Evolutionary conservation across 768 basidiomycete genomes (phyloP).

Genomic region (Trametes elegans): DNA sequence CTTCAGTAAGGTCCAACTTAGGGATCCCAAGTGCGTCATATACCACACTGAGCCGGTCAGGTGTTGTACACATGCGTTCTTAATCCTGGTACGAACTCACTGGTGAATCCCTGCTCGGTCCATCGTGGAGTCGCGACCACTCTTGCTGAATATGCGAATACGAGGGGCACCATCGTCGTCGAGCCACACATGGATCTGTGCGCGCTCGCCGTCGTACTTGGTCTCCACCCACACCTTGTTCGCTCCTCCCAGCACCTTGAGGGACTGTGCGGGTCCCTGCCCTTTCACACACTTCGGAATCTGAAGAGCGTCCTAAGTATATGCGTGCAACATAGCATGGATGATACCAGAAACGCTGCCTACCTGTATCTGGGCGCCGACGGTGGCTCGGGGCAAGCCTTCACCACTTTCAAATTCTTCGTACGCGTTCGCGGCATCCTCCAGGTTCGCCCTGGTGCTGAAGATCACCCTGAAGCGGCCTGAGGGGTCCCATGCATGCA

Average conservation of each 20-base stretch:
- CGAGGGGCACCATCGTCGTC: slow-evolving; percentile 33
- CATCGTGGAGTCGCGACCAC: slow-evolving; percentile 74
- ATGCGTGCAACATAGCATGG: neutral
- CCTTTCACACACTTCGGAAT: slow-evolving; percentile 87
- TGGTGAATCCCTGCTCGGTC: slow-evolving; percentile 70
- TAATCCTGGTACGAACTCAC: slow-evolving; percentile 24
- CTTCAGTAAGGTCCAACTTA: slow-evolving; percentile 46
- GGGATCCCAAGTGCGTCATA: slow-evolving; percentile 40
- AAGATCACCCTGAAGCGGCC: slow-evolving; percentile 53
- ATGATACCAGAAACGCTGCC: neutral
- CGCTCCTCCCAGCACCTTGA: slow-evolving; percentile 41
- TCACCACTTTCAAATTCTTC: slow-evolving; percentile 31
- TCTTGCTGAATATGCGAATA: slow-evolving; percentile 88
- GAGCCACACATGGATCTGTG: slow-evolving; percentile 82
- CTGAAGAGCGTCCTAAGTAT: slow-evolving; percentile 31
- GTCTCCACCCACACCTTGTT: slow-evolving; percentile 79
- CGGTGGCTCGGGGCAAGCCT: slow-evolving; percentile 36
- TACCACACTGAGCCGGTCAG: slow-evolving; percentile 21
- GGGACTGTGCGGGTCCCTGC: slow-evolving; percentile 52
- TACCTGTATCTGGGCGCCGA: slow-evolving; percentile 68
- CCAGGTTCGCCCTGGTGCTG: slow-evolving; percentile 53
- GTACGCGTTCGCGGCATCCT: slow-evolving; percentile 43
- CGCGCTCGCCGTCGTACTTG: slow-evolving; percentile 94
- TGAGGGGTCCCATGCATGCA: slow-evolving; percentile 70
- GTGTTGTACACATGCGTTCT: neutral